Evolutionary conservation across 441 rosid genomes (phyloP), one percentile per base, ranked within the genome.

Genomic region (Populus tomentosa): DNA sequence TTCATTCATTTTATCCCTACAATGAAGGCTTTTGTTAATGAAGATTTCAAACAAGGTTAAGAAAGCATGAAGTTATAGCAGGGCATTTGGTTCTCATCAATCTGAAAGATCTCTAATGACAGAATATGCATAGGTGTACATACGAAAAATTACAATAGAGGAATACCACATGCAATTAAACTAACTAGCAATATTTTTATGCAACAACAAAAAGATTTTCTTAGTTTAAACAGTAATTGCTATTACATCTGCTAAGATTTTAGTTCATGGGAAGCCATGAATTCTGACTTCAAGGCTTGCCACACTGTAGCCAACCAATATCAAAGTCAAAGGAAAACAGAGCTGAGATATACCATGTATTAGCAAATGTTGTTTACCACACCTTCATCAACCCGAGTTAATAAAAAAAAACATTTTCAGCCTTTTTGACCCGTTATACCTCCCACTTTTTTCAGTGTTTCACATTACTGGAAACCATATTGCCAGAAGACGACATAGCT

Each of bases 1-100:
- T 62, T 76, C 81, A 68, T 35, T 73, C 67, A 28, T 74, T 77
- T 71, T 77, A 61, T 79, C 76, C 88, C 94, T 93, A 76, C 74
- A 69, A 33, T 53, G 68, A 63, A 14, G 71, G 21, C 50, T 46
- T 46, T 14, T 46, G 56, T 46, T 46, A 46, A 46, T 46, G 56
- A 14, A 46, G 56, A 46, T 46, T 46, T 46, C 56, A 46, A 46
- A 14, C 56, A 46, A 14, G 20, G 56, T 46, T 14, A 46, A 46
- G 56, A 46, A 14, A 14, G 56, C 20, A 46, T 46, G 2, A 14
- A 46, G 20, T 46, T 74, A 16, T 38, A 50, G 50, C 61, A 71
- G 20, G 10, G 56, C 42, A 40, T 2, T 18, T 38, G 36, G 67
- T 32, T 77, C n/a, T 14, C 70, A 61, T 28, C 36, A 62, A 28